Base-by-base conservation (phyloP, 1,284 basidiomycete species). In the Vanrija sp. region DNA sequence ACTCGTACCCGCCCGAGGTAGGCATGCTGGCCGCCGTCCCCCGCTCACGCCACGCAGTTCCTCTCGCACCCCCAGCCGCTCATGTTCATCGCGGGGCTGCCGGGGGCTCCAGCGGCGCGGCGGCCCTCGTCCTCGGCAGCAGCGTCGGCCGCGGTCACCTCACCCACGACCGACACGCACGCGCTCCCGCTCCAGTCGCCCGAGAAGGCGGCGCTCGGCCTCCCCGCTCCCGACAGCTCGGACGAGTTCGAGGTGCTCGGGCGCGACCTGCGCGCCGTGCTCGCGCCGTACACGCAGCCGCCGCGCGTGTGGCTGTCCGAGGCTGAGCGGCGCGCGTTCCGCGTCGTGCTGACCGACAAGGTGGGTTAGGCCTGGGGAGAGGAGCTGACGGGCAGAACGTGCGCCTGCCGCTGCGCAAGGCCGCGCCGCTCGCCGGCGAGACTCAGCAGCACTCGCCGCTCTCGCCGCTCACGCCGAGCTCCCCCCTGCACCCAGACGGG, bases 401-500 rank as follows among this genome's bases (percentile, higher is more conserved):
- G 45, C 84, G 85, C 27, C 89, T 97, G 60, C 94, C 94, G 0
- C 89, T 91, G 4, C 83, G 89, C 43, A 96, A 94, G 75, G 80
- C 85, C 56, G 77, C 81, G 42, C 78, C 84, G 6, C 14, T 59
- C 46, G 31, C 64, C 46, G 14, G 62, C 57, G 50, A 62, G 51
- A 20, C 51, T 46, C 44, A 64, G 61, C 47, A 69, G 49, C 89
- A 92, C 72, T 97, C 93, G 0, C 92, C 92, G 0, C 80, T 98
- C 8, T 96, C 90, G 0, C 95, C 95, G 0, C 77, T 96, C 23
- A 89, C 89, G 0, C 85, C 88, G 0, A 82, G 85, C 1, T 94
- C 91, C 0, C 94, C 95, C 0, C 79, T 96, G 15, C 83, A 90
- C 71, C 95, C 95, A 0, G 95, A 98, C 71, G 95, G 95, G 0